Base-by-base conservation (phyloP, 1,139 yeast genomes). In the Eremothecium gossypii region DNA sequence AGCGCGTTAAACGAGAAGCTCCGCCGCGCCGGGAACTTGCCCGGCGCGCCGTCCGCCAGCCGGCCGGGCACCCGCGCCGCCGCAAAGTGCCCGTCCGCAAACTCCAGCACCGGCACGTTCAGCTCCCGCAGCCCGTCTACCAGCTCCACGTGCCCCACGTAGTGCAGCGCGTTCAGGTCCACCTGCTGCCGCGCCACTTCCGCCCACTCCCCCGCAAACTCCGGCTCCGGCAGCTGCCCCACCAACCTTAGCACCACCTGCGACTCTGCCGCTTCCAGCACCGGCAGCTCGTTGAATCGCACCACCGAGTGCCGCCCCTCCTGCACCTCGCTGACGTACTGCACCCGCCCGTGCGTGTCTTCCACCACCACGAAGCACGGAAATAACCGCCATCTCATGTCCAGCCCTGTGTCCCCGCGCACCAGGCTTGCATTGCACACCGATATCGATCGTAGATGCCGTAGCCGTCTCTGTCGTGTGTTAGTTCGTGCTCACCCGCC, bases 281-380 rank as follows among this genome's bases (percentile, higher is more conserved):
- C 38, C 12, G 55, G 53, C 9, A 58, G 27, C 30, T 58, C 62
- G 41, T 58, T 51, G 39, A 58, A 57, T 28, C 47, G 50, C 3
- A 55, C 33, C n/a, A 36, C 36, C 8, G 39, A 39, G 7, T 46
- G 39, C 2, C 49, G 41, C 27, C 49, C 49, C 8, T 30, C 14
- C 42, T 57, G 58, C 4, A 46, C 41, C 42, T 60, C 63, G 42
- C 61, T 58, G 8, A 58, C 49, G 39, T 57, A 57, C 3, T 55
- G 23, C 2, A 40, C 11, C n/a, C 47, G 45, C 1, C 52, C 52
- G n/a, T 47, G 43, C 7, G 41, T 13, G 7, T 51, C 49, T 30
- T 57, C 57, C 6, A 59, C 13, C 2, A 50, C 43, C 20, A 56
- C 42, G 32, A 50, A 59, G 29, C 54, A 55, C 7, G 50, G 45